Evolutionary conservation across 202 grass and related monocot species (phyloP).

Genomic region (Zizania palustris): DNA sequence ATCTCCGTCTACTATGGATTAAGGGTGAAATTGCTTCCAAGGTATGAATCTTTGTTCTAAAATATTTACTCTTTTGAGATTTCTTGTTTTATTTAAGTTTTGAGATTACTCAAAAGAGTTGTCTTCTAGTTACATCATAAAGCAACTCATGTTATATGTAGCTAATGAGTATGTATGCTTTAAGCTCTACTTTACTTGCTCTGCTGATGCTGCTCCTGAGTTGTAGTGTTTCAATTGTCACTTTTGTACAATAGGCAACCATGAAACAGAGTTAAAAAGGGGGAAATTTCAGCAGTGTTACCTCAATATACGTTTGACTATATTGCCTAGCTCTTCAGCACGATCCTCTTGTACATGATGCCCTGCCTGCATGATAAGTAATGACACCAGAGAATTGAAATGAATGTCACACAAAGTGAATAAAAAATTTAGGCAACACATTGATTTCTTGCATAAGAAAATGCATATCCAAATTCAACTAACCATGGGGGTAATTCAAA

Average conservation of each 20-base stretch:
- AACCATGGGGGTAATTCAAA: conserved; percentile 36
- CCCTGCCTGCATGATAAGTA: conserved; percentile 60
- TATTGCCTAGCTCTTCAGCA: conserved; percentile 82
- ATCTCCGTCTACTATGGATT: too few relatives aligned
- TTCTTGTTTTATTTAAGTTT: too few relatives aligned
- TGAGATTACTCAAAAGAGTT: too few relatives aligned
- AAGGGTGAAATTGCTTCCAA: too few relatives aligned
- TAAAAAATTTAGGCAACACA: conserved; percentile 4
- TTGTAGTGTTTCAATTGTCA: too few relatives aligned
- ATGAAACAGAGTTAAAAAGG: conserved; percentile 3
- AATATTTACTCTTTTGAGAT: too few relatives aligned
- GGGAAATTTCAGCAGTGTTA: conserved; percentile 32
- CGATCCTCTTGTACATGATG: conserved; percentile 93
- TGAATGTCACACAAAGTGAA: conserved; percentile 17
- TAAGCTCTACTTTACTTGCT: too few relatives aligned
- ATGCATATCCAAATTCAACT: conserved; percentile 17
- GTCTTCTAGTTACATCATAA: too few relatives aligned
- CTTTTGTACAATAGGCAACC: background rate
- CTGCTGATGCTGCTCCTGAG: too few relatives aligned
- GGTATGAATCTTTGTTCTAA: too few relatives aligned
- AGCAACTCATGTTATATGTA: too few relatives aligned
- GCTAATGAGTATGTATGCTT: too few relatives aligned
- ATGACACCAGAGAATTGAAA: conserved; percentile 35
- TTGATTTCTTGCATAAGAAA: background rate
- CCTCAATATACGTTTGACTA: conserved; percentile 65